phyloP scores from a whole-genome alignment of 2,329 filamentous ascomycete genomes.

The Epichloe hybrida region DNA sequence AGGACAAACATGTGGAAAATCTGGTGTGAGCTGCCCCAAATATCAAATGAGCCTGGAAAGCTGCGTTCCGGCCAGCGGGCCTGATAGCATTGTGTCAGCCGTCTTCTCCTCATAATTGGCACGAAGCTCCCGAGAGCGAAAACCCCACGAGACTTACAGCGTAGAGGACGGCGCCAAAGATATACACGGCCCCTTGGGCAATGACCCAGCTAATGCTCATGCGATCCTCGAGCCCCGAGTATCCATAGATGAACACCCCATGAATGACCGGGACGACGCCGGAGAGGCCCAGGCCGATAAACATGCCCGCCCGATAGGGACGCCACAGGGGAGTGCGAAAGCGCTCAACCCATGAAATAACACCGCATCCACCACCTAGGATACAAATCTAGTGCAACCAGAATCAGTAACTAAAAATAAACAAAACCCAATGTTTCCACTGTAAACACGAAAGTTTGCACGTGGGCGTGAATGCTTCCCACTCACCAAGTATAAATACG shows the following conservation, averaged over 20 bases:
- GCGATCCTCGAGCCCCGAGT: conserved; percentile 48
- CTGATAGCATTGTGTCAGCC: conserved; percentile 21
- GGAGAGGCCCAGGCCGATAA: conserved; percentile 73
- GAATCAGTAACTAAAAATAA: neutral
- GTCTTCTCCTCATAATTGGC: neutral
- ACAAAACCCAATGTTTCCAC: neutral
- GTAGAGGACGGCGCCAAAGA: conserved; percentile 74
- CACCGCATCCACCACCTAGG: conserved; percentile 62
- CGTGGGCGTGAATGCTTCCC: neutral
- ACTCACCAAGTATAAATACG: conserved; percentile 65
- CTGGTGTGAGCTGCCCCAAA: conserved; percentile 88
- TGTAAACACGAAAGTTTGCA: neutral
- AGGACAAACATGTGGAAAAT: conserved; percentile 89
- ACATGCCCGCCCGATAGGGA: conserved; percentile 78
- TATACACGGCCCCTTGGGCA: conserved; percentile 70
- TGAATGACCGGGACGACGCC: conserved; percentile 75
- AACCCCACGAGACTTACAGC: conserved; percentile 41
- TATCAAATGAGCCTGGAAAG: conserved; percentile 69
- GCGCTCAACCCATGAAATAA: conserved; percentile 64
- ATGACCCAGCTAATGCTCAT: conserved; percentile 76
- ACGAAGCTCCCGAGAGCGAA: neutral
- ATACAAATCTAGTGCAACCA: conserved; percentile 49
- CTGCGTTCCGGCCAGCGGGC: conserved; percentile 71
- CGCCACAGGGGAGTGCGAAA: conserved; percentile 78
- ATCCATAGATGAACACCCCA: conserved; percentile 54